Percentiles rank a stretch among this genome's conserved stretches.
Conservation (phyloP, 768 basidiomycete species). For the Strobilomyces confusus region DNA sequence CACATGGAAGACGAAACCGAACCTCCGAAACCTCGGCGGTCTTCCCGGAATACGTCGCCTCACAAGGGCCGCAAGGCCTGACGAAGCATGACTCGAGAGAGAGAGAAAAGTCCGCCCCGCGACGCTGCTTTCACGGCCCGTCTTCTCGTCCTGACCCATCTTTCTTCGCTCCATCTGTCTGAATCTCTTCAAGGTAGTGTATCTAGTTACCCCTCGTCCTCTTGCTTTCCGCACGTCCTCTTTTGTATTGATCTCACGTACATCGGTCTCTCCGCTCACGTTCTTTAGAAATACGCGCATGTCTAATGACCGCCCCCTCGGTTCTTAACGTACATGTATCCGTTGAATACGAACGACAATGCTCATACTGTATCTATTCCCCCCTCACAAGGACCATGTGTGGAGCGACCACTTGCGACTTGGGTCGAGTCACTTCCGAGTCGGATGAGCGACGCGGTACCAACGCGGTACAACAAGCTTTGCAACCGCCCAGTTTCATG, state of each 20-base stretch:
- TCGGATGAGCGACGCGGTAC: no score
- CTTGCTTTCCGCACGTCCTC: slow-evolving; percentile 5
- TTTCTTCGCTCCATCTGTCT: background rate
- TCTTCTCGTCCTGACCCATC: background rate
- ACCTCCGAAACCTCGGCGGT: slow-evolving; percentile 31
- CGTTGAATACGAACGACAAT: slow-evolving; percentile 3
- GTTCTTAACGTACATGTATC: slow-evolving; percentile 19
- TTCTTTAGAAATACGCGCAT: slow-evolving; percentile 12
- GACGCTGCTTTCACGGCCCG: slow-evolving; percentile 1
- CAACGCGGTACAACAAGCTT: no score
- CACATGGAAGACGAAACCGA: slow-evolving; percentile 24
- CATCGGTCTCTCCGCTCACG: slow-evolving; percentile 4
- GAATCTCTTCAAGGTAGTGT: background rate
- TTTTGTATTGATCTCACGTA: slow-evolving; percentile 14
- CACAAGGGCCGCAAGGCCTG: slow-evolving; percentile 28
- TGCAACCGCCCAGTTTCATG: background rate
- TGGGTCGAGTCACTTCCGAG: no score
- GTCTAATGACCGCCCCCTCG: slow-evolving; percentile 10
- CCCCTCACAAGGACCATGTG: no score
- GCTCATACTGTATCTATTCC: background rate
- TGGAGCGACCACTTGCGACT: no score
- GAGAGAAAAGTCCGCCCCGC: background rate
- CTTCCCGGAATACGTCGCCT: slow-evolving; percentile 29
- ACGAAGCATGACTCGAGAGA: background rate
- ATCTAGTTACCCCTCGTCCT: slow-evolving; percentile 12